phyloP scores from a whole-genome alignment of 2,329 filamentous ascomycete species.

The Talaromyces sp. region DNA sequence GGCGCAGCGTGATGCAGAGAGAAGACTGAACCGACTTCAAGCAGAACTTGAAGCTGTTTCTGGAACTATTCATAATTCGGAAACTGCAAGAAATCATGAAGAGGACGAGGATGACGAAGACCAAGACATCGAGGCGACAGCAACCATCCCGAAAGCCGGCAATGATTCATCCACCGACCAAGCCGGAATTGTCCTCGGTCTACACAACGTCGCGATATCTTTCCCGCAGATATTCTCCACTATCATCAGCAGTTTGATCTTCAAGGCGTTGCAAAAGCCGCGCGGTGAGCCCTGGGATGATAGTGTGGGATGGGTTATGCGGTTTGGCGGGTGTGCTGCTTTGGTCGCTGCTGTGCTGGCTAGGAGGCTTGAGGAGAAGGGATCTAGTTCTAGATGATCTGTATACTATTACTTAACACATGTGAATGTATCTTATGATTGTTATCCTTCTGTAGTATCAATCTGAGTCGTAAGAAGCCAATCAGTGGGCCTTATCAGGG shows the following conservation, averaged over 20 bases:
- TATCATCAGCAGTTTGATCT: slow-evolving; percentile 77
- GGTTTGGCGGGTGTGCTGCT: slow-evolving; percentile 77
- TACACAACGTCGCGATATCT: slow-evolving; percentile 93
- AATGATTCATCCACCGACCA: slow-evolving; percentile 59
- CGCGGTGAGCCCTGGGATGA: slow-evolving; percentile 80
- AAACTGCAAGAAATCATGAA: not conserved
- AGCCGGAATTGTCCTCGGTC: slow-evolving; percentile 85
- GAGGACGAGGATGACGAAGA: slow-evolving; percentile 27
- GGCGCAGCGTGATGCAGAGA: slow-evolving; percentile 71
- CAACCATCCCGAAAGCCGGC: slow-evolving; percentile 43
- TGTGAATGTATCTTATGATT: not conserved
- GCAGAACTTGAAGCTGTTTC: slow-evolving; percentile 26
- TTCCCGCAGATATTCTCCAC: slow-evolving; percentile 90
- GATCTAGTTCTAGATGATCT: not conserved
- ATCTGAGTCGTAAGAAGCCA: not conserved
- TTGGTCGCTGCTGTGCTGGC: slow-evolving; percentile 74
- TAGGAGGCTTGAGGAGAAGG: slow-evolving; percentile 63
- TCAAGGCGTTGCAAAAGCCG: slow-evolving; percentile 82
- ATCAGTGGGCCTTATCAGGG: not conserved
- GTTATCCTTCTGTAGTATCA: not conserved
- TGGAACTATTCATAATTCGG: not conserved
- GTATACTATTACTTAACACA: not conserved
- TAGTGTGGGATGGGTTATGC: slow-evolving; percentile 81
- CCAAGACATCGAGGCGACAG: slow-evolving; percentile 25
- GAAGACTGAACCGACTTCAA: slow-evolving; percentile 50